phyloP scores from a whole-genome alignment of 2,329 filamentous ascomycete species.

The Exophiala aquamarina region DNA sequence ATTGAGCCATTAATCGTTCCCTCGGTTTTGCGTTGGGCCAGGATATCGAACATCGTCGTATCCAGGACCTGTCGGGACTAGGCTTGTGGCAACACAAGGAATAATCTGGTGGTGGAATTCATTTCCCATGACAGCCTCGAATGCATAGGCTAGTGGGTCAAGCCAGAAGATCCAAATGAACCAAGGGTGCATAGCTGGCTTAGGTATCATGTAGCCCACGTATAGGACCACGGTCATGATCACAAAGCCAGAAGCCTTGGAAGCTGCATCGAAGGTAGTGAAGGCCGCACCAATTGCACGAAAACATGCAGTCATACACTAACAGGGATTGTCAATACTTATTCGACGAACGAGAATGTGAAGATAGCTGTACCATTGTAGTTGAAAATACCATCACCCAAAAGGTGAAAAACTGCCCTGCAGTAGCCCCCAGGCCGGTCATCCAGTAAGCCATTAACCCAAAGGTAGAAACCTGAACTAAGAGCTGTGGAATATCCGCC shows the following conservation, averaged over 20 bases:
- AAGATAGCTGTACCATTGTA: constrained; percentile 59
- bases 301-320: too few species aligned
- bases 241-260: constrained; percentile 50
- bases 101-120: constrained; percentile 38
- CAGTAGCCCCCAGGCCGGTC: constrained; percentile 54
- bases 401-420: constrained; percentile 64
- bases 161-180: constrained; percentile 45
- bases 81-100: constrained; percentile 51
- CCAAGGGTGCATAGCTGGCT: constrained; percentile 53
- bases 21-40: constrained; percentile 46
- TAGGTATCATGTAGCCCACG: constrained; percentile 46
- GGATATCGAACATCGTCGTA: constrained; percentile 48
- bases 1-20: constrained; percentile 46
- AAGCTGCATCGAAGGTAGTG: constrained; percentile 58
- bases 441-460: constrained; percentile 64
- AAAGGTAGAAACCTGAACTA: constrained; percentile 61
- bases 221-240: constrained; percentile 41
- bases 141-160: constrained; percentile 40
- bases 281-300: constrained; percentile 57
- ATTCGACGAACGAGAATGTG: constrained; percentile 53
- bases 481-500: constrained; percentile 57
- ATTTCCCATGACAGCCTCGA: constrained; percentile 38
- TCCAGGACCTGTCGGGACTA: constrained; percentile 59
- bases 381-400: constrained; percentile 55
- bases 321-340: too few species aligned